Evolutionary conservation across 805 yeast species (phyloP).

Genomic region (Lachancea sp.): DNA sequence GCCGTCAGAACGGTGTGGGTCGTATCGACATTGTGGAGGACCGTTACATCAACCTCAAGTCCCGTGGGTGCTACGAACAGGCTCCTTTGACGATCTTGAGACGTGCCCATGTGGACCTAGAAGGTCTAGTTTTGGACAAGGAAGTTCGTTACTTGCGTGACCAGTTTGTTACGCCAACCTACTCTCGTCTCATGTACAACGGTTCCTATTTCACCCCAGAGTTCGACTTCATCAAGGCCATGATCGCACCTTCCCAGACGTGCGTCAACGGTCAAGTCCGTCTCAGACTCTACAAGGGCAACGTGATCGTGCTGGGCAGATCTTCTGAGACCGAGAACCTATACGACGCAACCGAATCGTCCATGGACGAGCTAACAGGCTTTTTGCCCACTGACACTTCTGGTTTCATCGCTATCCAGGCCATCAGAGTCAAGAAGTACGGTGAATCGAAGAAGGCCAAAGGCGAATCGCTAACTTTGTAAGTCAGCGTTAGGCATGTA

Average conservation of each 20-base stretch:
- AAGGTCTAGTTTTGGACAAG: slow-evolving; percentile 94
- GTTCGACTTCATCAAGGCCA: slow-evolving; percentile 88
- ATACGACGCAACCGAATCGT: slow-evolving; percentile 95
- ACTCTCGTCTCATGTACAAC: slow-evolving; percentile 86
- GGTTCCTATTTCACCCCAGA: slow-evolving; percentile 98
- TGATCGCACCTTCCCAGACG: slow-evolving; percentile 91
- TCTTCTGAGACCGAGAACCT: slow-evolving; percentile 92
- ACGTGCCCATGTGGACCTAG: slow-evolving; percentile 90
- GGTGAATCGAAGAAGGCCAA: slow-evolving; percentile 91
- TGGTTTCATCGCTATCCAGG: slow-evolving; percentile 96
- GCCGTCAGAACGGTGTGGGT: slow-evolving; percentile 99
- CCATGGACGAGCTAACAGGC: slow-evolving; percentile 98
- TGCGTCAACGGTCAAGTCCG: slow-evolving; percentile 96
- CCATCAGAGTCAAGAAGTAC: slow-evolving; percentile 96
- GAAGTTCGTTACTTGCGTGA: slow-evolving; percentile 97
- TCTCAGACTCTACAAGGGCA: slow-evolving; percentile 89
- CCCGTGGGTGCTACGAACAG: slow-evolving; percentile 99
- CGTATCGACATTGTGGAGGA: slow-evolving; percentile 98
- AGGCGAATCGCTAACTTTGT: slow-evolving; percentile 43
- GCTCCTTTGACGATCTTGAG: slow-evolving; percentile 96
- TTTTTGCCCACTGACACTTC: slow-evolving; percentile 95
- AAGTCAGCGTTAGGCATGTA: neutral
- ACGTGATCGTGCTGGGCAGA: slow-evolving; percentile 80
- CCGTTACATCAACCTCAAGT: slow-evolving; percentile 97
- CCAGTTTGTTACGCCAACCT: slow-evolving; percentile 86